Conservation (phyloP, 495 filamentous ascomycete genomes). For the Penicillium angulare region DNA sequence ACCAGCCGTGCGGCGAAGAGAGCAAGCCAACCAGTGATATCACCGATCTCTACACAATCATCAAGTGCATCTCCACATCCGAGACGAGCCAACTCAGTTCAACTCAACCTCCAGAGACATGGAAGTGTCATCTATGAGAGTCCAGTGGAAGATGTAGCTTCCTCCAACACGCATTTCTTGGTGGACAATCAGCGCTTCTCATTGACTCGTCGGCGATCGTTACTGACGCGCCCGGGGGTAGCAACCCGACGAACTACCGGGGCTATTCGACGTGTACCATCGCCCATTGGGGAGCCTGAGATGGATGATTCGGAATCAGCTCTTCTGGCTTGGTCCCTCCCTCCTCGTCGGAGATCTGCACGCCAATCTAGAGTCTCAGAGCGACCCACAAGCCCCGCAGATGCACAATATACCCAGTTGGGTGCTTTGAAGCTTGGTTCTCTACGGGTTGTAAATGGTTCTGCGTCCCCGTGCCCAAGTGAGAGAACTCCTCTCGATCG, state of each 20-base stretch:
- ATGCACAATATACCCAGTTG: slow-evolving; percentile 47
- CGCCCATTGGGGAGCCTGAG: slow-evolving; percentile 25
- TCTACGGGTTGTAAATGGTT: slow-evolving; percentile 49
- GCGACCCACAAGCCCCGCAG: slow-evolving; percentile 41
- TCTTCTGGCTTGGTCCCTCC: slow-evolving; percentile 21
- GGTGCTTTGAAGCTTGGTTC: slow-evolving; percentile 50
- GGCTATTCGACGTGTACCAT: slow-evolving; percentile 19
- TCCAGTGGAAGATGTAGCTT: slow-evolving; percentile 27
- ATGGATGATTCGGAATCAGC: slow-evolving; percentile 11
- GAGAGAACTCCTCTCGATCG: slow-evolving; percentile 27
- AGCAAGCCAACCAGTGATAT: slow-evolving; percentile 23
- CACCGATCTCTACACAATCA: slow-evolving; percentile 12
- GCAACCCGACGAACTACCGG: slow-evolving; percentile 43
- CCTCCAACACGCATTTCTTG: slow-evolving; percentile 38
- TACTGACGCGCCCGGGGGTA: slow-evolving; percentile 47
- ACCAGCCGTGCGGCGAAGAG: slow-evolving; percentile 14
- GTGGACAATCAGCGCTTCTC: slow-evolving; percentile 40
- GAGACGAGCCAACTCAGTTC: slow-evolving; percentile 33
- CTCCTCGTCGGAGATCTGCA: slow-evolving; percentile 8
- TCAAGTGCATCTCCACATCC: slow-evolving; percentile 18
- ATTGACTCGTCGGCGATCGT: slow-evolving; percentile 46
- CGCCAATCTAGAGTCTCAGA: slow-evolving; percentile 1
- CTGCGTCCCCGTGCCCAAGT: slow-evolving; percentile 40
- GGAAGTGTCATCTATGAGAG: slow-evolving; percentile 26
- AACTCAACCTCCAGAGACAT: slow-evolving; percentile 24